Base-by-base conservation (phyloP, 2,329 filamentous ascomycete genomes). In the Fusarium sp. region DNA sequence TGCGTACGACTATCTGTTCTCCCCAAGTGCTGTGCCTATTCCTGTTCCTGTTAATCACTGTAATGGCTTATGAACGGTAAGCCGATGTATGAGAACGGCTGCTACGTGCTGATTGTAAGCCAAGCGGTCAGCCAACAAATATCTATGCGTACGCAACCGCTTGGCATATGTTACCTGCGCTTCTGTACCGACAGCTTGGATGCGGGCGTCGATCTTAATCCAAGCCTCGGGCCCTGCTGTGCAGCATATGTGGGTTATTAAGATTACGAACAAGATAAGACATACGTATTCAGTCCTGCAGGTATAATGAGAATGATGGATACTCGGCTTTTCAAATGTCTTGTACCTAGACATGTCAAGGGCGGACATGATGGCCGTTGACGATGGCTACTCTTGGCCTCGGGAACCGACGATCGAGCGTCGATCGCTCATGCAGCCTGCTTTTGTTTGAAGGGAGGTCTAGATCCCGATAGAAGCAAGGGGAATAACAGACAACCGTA, bases 401-500 rank as follows among this genome's bases (percentile, higher is more conserved):
- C 62, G 61, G 61, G 61, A 65, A 63, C 63, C 62, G 62, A 51
- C 37, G 58, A 66, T 63, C 63, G 45, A 32, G 29, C 36, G 62
- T 63, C 49, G 63, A 66, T 66, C 63, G 61, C 37, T 49, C 42
- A 57, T 60, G 60, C 46, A 61, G 35, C 46, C 54, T 27, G 39
- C 41, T 53, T 58, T 49, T 49, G 45, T 27, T 50, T 37, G 19
- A 50, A 15, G 29, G 23, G 23, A 58, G 27, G 31, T 32, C 37
- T 15, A 19, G 29, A 31, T 36, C 17, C 15, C 3, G 50, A 41
- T 31, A 7, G 25, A 35, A 23, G 21, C 17, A 31, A 25, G 39
- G 19, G 31, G 15, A 52, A 36, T 31, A 25, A 15, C 19, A 13
- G 5, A 19, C 29, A 9, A 29, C 36, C 21, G 13, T 15, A 31